These are phyloP conservation scores for Rhododendron simsii DNA, from an alignment of 148 eudicot species.

Conservation along the genomic window DNA sequence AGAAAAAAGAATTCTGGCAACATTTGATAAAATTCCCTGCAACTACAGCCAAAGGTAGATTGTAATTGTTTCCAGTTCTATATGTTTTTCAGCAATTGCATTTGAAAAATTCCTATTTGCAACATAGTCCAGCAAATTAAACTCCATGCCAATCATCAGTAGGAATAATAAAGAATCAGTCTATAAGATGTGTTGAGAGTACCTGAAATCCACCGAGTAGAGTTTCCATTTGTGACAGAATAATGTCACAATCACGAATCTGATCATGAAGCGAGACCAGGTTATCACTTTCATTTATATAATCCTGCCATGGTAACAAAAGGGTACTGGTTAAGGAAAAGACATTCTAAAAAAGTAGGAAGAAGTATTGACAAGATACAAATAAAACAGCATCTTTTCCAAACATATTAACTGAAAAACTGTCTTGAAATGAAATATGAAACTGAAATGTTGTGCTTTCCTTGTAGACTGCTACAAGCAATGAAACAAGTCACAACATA, in stretches of 20 bases:
- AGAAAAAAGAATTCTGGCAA: background rate
- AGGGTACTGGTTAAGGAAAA: background rate
- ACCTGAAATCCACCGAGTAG: constrained; percentile 98
- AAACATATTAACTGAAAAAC: background rate
- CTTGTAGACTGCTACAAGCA: background rate
- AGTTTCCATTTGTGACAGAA: constrained; percentile 93
- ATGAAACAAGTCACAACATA: background rate
- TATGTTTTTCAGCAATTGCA: background rate
- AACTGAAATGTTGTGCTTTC: background rate
- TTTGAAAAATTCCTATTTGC: background rate
- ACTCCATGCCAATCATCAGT: background rate
- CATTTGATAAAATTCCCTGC: background rate
- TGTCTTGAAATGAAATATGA: background rate
- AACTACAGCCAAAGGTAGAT: background rate
- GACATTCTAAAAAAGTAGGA: background rate
- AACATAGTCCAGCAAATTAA: background rate
- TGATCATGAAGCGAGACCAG: constrained; percentile 95
- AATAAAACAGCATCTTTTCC: background rate
- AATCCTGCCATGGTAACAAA: constrained; percentile 61
- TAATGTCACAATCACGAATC: constrained; percentile 88
- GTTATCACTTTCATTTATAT: constrained; percentile 93
- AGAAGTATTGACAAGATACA: background rate
- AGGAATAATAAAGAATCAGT: background rate
- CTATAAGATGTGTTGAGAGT: constrained; percentile 10
- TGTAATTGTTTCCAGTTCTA: background rate